Conservation (phyloP, 2,329 filamentous ascomycete genomes). For the Fonsecaea multimorphosa region DNA sequence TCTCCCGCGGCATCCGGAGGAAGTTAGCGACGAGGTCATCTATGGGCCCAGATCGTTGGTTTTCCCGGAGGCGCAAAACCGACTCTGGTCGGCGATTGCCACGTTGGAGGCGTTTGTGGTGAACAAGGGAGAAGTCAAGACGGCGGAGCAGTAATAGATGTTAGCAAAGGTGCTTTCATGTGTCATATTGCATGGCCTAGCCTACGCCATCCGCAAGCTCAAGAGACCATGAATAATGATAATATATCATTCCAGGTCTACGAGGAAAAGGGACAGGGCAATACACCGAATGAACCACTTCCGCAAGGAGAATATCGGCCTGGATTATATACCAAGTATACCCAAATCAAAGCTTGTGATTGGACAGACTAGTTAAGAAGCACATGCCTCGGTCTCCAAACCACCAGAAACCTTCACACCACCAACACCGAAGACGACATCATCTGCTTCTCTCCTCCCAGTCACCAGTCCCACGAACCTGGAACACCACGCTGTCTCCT, state of each 20-base stretch:
- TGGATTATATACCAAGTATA: neutral
- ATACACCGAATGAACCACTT: neutral
- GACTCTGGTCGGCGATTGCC: constrained; percentile 88
- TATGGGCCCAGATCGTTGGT: constrained; percentile 85
- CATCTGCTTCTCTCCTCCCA: constrained; percentile 5
- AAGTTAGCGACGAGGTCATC: constrained; percentile 94
- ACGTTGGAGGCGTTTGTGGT: constrained; percentile 88
- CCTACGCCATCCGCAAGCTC: neutral
- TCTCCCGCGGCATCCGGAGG: constrained; percentile 86
- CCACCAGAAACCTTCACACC: neutral
- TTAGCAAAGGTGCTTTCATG: neutral
- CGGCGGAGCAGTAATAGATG: neutral
- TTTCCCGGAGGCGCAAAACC: constrained; percentile 93
- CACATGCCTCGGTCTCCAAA: constrained; percentile 22
- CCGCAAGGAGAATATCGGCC: neutral
- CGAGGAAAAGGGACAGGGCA: neutral
- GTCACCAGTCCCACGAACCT: too few species aligned
- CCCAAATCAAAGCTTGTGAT: neutral
- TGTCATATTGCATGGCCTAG: neutral
- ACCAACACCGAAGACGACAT: neutral
- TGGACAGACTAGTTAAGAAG: neutral
- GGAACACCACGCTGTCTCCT: neutral
- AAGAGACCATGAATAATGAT: neutral
- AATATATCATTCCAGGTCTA: neutral
- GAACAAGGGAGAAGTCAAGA: constrained; percentile 80